phyloP scores from a whole-genome alignment of 176 grass and related monocot genomes.

The Aegilops longissima region DNA sequence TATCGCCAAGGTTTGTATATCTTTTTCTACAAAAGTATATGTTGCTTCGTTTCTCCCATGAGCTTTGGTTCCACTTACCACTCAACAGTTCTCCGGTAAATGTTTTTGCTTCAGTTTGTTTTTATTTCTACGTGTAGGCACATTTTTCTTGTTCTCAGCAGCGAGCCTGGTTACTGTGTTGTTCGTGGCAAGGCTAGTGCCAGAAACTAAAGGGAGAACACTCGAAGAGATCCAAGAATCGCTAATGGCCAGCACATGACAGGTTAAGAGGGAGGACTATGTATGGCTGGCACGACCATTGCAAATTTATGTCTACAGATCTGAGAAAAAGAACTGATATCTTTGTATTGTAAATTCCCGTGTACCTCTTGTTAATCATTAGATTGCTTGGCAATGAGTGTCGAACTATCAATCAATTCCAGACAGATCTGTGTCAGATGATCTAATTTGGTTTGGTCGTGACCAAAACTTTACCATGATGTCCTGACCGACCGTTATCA shows the following conservation, averaged over 20 bases:
- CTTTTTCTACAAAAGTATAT: background rate
- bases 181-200: constrained; percentile 66
- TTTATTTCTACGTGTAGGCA: constrained; percentile 36
- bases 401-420: background rate
- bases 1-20: background rate
- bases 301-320: background rate
- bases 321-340: background rate
- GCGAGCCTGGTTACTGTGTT: constrained; percentile 51
- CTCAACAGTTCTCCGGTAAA: background rate
- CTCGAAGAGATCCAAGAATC: constrained; percentile 79
- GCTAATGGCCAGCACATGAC: constrained; percentile 37
- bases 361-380: background rate
- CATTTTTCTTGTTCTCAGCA: constrained; percentile 74
- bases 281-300: background rate
- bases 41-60: background rate
- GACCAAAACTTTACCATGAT: background rate
- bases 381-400: background rate
- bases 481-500: background rate
- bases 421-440: no score
- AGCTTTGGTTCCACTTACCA: background rate
- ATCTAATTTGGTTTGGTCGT: no score
- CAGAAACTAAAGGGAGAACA: constrained; percentile 78
- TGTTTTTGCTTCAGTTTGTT: background rate
- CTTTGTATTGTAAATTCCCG: background rate
- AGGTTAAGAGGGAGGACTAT: background rate